Percentiles rank a stretch among this genome's conserved stretches.
phyloP scores from a whole-genome alignment of 2,329 filamentous ascomycete genomes.

The Colletotrichum sansevieriae region DNA sequence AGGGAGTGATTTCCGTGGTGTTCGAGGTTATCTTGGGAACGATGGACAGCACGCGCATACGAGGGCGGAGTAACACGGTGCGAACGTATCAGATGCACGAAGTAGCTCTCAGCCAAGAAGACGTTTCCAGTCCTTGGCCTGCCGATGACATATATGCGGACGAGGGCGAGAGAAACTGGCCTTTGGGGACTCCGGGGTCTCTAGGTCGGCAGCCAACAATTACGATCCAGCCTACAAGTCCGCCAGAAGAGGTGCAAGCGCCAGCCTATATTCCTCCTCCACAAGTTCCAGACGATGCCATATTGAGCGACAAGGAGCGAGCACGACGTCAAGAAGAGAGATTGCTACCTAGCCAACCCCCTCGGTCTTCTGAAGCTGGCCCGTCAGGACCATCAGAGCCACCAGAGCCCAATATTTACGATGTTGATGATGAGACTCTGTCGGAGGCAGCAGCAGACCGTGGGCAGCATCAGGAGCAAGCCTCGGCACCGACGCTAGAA shows the following conservation, averaged over 20 bases:
- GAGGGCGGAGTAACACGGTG: conserved; percentile 42
- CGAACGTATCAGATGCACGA: conserved; percentile 45
- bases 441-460: conserved; percentile 41
- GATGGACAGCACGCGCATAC: conserved; percentile 72
- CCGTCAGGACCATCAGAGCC: conserved; percentile 50
- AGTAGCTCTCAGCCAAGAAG: conserved; percentile 50
- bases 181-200: conserved; percentile 14
- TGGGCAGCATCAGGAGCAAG: conserved; percentile 46
- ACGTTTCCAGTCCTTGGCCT: conserved; percentile 43
- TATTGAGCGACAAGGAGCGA: conserved; percentile 84
- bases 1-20: conserved; percentile 87
- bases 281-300: conserved; percentile 69
- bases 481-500: conserved; percentile 61
- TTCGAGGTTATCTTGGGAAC: conserved; percentile 93
- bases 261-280: conserved; percentile 71
- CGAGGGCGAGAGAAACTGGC: conserved; percentile 38
- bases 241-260: conserved; percentile 51
- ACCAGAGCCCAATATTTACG: conserved; percentile 59
- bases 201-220: conserved; percentile 37
- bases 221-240: conserved; percentile 31
- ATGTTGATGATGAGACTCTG: conserved; percentile 57
- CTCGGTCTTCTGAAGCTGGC: conserved; percentile 54
- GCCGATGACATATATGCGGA: conserved; percentile 32
- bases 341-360: conserved; percentile 83
- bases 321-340: conserved; percentile 82